phyloP scores from a whole-genome alignment of 805 yeast species.

The Tetrapisispora taiwanensis region DNA sequence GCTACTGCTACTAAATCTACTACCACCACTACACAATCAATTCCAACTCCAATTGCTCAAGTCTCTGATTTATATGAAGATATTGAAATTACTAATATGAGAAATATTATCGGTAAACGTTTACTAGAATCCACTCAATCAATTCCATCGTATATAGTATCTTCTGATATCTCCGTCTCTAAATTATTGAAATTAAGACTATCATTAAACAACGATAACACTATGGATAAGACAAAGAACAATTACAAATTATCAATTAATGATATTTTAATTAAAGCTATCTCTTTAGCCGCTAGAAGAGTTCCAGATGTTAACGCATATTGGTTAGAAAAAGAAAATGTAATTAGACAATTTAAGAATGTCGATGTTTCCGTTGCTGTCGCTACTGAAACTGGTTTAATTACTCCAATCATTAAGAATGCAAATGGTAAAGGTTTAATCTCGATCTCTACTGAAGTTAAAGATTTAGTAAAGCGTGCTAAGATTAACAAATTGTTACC shows the following conservation, averaged over 20 bases:
- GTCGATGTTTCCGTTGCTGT: conserved; percentile 98
- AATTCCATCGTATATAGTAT: conserved; percentile 87
- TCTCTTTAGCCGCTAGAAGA: conserved; percentile 78
- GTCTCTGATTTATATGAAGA: conserved; percentile 63
- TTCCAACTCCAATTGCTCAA: conserved; percentile 38
- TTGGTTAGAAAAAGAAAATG: conserved; percentile 82
- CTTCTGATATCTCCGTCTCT: conserved; percentile 75
- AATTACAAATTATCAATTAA: conserved; percentile 79
- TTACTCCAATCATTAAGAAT: conserved; percentile 88
- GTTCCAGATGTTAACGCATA: conserved; percentile 92
- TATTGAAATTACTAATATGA: conserved; percentile 81
- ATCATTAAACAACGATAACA: conserved; percentile 49
- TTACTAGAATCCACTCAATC: conserved; percentile 74
- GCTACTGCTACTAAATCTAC: conserved; percentile 36
- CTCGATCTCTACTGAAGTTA: conserved; percentile 69
- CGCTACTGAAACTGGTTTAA: conserved; percentile 93
- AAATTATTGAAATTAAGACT: conserved; percentile 88
- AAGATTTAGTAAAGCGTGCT: conserved; percentile 93
- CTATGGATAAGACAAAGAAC: conserved; percentile 62
- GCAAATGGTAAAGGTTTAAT: conserved; percentile 84
- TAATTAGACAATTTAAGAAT: conserved; percentile 81
- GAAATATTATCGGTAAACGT: conserved; percentile 87
- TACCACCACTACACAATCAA: conserved; percentile 32
- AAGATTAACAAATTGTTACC: conserved; percentile 87
- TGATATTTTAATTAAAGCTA: conserved; percentile 89